These are phyloP conservation scores for Yarrowia phangngaensis DNA, from an alignment of 805 yeast genomes.

Conservation along the genomic window DNA sequence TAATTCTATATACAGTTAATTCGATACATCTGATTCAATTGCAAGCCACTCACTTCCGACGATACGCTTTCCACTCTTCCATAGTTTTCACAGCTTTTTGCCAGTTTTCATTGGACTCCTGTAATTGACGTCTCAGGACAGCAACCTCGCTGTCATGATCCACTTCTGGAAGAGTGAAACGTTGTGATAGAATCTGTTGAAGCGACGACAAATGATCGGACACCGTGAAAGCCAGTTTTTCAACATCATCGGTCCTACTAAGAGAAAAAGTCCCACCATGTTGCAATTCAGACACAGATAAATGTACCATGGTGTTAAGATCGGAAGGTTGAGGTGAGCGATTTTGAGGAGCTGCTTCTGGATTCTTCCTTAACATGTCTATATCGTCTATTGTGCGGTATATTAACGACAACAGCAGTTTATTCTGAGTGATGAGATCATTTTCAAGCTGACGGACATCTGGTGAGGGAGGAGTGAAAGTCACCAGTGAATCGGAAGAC, in stretches of 20 bases:
- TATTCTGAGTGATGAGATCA: conserved; percentile 30
- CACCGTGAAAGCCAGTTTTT: neutral
- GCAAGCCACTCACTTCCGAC: too few species aligned
- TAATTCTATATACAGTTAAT: too few species aligned
- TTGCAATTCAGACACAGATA: conserved; percentile 10
- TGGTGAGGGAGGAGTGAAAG: conserved; percentile 28
- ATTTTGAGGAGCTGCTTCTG: too few species aligned
- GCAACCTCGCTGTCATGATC: conserved; percentile 29
- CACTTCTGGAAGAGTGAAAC: conserved; percentile 11
- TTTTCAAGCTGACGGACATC: conserved; percentile 14
- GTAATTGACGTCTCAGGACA: conserved; percentile 29
- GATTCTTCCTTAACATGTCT: conserved; percentile 22
- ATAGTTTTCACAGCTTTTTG: conserved; percentile 33
- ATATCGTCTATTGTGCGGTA: conserved; percentile 27
- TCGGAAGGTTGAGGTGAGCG: neutral
- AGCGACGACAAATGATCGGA: neutral
- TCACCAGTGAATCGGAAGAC: conserved; percentile 30
- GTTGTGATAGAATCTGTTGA: conserved; percentile 1
- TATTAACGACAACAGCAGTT: conserved; percentile 28
- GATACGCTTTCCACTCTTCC: conserved; percentile 34
- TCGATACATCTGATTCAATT: too few species aligned
- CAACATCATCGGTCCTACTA: conserved; percentile 1
- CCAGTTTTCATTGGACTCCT: conserved; percentile 33
- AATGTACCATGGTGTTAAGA: conserved; percentile 8
- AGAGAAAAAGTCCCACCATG: conserved; percentile 15